Conservation (phyloP, 169 alveolate genomes). For the Plasmodium knowlesi region DNA sequence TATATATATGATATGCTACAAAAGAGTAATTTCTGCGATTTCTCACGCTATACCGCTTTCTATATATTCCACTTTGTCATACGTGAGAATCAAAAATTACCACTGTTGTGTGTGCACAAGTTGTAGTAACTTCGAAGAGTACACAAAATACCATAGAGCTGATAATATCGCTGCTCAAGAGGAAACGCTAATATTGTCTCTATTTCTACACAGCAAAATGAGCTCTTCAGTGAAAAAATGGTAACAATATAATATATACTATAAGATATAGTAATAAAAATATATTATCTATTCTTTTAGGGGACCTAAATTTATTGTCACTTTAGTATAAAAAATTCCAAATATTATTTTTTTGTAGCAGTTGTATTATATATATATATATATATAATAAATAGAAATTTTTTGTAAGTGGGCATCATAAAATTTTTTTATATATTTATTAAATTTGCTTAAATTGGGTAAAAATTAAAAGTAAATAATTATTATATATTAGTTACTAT, state of each 20-base stretch:
- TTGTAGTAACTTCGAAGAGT: background rate
- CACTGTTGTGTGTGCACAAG: background rate
- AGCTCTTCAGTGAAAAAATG: background rate
- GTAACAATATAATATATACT: background rate
- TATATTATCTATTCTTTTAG: too few species aligned
- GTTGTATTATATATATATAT: too few species aligned
- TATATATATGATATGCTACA: background rate
- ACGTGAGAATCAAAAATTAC: background rate
- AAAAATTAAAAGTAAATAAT: background rate
- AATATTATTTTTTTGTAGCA: background rate
- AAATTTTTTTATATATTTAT: too few species aligned
- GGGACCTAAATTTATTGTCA: background rate
- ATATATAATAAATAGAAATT: too few species aligned
- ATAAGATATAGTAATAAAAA: too few species aligned
- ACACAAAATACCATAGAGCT: background rate
- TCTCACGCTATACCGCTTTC: background rate
- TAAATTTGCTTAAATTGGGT: background rate
- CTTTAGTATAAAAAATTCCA: too few species aligned
- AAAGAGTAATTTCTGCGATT: background rate
- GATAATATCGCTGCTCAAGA: background rate
- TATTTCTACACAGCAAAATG: background rate
- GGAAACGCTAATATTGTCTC: background rate
- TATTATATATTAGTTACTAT: too few species aligned
- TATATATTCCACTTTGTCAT: background rate
- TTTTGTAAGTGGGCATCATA: background rate